Conservation (phyloP, 257 asterid genomes). For the Cynanchum wilfordii region DNA sequence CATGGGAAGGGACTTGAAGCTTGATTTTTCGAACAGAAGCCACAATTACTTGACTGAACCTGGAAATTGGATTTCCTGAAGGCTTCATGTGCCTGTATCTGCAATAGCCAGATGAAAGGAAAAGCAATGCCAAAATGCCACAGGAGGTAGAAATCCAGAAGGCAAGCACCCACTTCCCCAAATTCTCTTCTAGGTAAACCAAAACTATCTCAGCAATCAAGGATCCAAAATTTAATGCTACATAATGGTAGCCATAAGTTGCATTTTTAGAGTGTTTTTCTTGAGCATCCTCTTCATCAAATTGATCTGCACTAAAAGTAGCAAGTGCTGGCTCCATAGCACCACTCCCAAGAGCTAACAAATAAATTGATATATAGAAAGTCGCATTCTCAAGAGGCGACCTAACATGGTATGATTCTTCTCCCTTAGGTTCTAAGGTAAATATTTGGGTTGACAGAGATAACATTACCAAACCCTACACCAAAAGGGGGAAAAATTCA, state of each 20-base stretch:
- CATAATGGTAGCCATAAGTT: slow-evolving; percentile 67
- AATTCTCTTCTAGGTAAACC: slow-evolving; percentile 53
- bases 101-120: slow-evolving; percentile 46
- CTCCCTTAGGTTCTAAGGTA: slow-evolving; percentile 69
- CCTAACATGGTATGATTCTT: slow-evolving; percentile 41
- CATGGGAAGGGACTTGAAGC: slow-evolving; percentile 34
- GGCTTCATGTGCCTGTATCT: slow-evolving; percentile 58
- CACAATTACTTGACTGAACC: slow-evolving; percentile 61
- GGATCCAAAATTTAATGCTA: slow-evolving; percentile 75
- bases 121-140: slow-evolving; percentile 49
- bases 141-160: slow-evolving; percentile 75
- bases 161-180: slow-evolving; percentile 71
- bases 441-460: slow-evolving; percentile 58
- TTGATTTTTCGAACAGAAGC: slow-evolving; percentile 57
- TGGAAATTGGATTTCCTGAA: slow-evolving; percentile 56
- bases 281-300: slow-evolving; percentile 63
- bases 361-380: slow-evolving; percentile 56
- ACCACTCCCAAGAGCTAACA: slow-evolving; percentile 82
- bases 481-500: background rate
- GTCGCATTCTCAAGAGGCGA: slow-evolving; percentile 46
- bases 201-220: slow-evolving; percentile 65
- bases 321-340: slow-evolving; percentile 86
- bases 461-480: slow-evolving; percentile 59
- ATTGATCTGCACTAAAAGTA: slow-evolving; percentile 76
- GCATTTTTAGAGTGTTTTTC: slow-evolving; percentile 59